phyloP scores from a whole-genome alignment of 169 alveolate genomes.

The Plasmodium ovale region DNA sequence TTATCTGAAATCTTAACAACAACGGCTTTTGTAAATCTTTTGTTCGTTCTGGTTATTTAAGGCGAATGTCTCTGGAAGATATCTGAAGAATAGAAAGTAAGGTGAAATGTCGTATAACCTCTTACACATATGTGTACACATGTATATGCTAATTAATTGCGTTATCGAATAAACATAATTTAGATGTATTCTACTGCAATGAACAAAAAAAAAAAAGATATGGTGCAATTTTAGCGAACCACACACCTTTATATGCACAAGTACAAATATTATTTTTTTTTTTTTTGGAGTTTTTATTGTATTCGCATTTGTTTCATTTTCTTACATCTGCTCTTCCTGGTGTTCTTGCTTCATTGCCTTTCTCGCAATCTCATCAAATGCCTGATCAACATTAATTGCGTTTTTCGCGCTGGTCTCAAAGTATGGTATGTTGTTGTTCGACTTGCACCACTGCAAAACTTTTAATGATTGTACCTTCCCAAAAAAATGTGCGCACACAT shows the following conservation, averaged over 20 bases:
- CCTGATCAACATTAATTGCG: conserved; percentile 95
- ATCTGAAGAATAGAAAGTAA: conserved; percentile 43
- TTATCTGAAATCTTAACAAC: conserved; percentile 29
- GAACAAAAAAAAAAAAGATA: background rate
- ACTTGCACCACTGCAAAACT: conserved; percentile 95
- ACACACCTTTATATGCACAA: too few relatives aligned
- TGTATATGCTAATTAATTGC: too few relatives aligned
- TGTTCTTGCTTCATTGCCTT: conserved; percentile 89
- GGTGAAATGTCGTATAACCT: background rate
- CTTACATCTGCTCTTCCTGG: conserved; percentile 89
- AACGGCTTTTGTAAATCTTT: conserved; percentile 49
- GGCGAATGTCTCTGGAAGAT: conserved; percentile 72
- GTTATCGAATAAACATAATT: too few relatives aligned
- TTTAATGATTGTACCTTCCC: conserved; percentile 88
- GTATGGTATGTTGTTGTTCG: conserved; percentile 93
- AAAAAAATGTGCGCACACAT: conserved; percentile 1
- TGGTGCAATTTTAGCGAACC: too few relatives aligned
- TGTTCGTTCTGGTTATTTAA: conserved; percentile 63
- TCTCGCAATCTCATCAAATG: conserved; percentile 94
- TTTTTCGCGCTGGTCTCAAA: conserved; percentile 98
- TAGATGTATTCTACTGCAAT: background rate
- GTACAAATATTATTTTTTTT: too few relatives aligned
- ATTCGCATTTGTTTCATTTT: conserved; percentile 23
- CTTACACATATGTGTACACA: background rate
- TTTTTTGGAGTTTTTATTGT: background rate